These are phyloP conservation scores for Caloboletus firmus DNA, from an alignment of 1,284 basidiomycete species.

Conservation along the genomic window DNA sequence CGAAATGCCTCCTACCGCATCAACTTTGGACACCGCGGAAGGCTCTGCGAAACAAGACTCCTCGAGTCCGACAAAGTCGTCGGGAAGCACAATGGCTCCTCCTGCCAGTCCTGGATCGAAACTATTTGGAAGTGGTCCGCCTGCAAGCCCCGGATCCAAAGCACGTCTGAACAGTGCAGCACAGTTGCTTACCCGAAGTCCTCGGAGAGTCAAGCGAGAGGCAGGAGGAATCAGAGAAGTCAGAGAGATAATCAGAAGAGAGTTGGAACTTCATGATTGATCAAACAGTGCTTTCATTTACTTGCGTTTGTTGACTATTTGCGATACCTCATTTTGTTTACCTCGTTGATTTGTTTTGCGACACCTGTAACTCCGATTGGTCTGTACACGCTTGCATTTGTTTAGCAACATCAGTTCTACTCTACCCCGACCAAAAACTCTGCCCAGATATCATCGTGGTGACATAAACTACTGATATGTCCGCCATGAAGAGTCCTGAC, in stretches of 20 bases:
- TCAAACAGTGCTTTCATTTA: slow-evolving; percentile 33
- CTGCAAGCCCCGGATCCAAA: slow-evolving; percentile 40
- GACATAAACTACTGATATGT: slow-evolving; percentile 45
- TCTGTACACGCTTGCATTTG: background rate
- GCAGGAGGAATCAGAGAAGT: slow-evolving; percentile 72
- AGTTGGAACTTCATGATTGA: slow-evolving; percentile 69
- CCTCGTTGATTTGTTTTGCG: slow-evolving; percentile 21
- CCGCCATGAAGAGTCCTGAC: slow-evolving; percentile 46
- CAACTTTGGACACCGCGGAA: slow-evolving; percentile 20
- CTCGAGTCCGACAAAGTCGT: slow-evolving; percentile 38
- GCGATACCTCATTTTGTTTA: slow-evolving; percentile 26
- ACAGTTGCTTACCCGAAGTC: slow-evolving; percentile 65
- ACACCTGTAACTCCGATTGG: slow-evolving; percentile 6
- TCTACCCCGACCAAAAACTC: slow-evolving; percentile 37
- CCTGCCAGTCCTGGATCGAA: slow-evolving; percentile 40
- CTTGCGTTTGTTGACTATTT: slow-evolving; percentile 26
- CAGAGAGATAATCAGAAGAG: slow-evolving; percentile 72
- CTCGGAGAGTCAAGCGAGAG: slow-evolving; percentile 64
- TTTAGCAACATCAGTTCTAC: slow-evolving; percentile 13
- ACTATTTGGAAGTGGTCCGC: slow-evolving; percentile 18
- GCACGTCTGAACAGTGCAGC: slow-evolving; percentile 52
- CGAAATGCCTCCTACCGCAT: slow-evolving; percentile 67
- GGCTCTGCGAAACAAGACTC: slow-evolving; percentile 22
- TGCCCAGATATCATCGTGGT: slow-evolving; percentile 46
- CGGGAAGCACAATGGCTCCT: slow-evolving; percentile 24